Conservation (phyloP, 768 basidiomycete genomes). For the Xanthoconium purpureum region DNA sequence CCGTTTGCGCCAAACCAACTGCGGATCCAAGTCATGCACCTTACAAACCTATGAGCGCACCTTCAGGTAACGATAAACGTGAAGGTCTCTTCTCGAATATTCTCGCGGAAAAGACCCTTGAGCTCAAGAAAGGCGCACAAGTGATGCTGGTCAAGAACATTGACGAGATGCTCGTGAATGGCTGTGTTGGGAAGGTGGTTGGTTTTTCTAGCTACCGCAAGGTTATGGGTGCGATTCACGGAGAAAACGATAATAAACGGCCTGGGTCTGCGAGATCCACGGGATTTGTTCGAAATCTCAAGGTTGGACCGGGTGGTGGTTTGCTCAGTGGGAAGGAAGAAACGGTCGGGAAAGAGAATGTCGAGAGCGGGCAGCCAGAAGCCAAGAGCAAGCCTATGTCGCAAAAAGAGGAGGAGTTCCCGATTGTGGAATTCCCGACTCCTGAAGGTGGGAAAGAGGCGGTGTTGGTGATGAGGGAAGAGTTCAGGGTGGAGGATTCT, state of each 20-base stretch:
- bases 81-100: constrained; percentile 58
- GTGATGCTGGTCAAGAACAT: constrained; percentile 73
- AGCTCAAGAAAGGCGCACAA: constrained; percentile 60
- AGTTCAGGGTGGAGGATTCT: constrained; percentile 52
- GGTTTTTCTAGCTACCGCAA: constrained; percentile 42
- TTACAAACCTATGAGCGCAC: constrained; percentile 28
- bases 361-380: constrained; percentile 16
- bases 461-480: constrained; percentile 49
- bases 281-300: constrained; percentile 36
- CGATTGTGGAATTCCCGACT: constrained; percentile 47
- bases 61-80: constrained; percentile 37
- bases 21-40: constrained; percentile 23
- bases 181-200: constrained; percentile 59
- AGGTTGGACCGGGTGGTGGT: constrained; percentile 29
- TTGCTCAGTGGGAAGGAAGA: constrained; percentile 7
- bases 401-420: constrained; percentile 44
- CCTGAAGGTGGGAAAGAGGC: constrained; percentile 40
- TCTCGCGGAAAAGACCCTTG: constrained; percentile 54
- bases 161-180: constrained; percentile 61
- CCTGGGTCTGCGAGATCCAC: constrained; percentile 25
- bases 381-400: constrained; percentile 25
- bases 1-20: background rate
- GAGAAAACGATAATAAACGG: constrained; percentile 27
- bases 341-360: constrained; percentile 36
- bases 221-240: constrained; percentile 13